Evolutionary conservation across 352 stramenopile genomes (phyloP).

Genomic region (Pythium phragmitis): DNA sequence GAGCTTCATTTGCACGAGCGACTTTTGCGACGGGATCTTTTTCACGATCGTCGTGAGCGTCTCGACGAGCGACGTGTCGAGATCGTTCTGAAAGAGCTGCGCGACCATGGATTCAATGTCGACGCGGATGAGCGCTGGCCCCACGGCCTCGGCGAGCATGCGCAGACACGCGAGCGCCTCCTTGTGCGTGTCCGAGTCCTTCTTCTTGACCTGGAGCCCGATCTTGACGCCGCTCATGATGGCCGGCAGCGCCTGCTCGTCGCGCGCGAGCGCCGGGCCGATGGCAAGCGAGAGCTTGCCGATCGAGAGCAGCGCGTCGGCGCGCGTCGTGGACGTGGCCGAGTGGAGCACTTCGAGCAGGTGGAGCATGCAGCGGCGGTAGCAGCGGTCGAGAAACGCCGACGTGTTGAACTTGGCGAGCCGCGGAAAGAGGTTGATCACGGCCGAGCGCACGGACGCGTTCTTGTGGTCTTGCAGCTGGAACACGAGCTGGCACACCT

Average conservation of each 20-base stretch:
- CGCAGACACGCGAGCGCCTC: conserved; percentile 80
- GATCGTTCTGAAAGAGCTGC: conserved; percentile 80
- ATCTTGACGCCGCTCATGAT: conserved; percentile 89
- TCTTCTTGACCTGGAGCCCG: conserved; percentile 80
- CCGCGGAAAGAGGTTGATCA: conserved; percentile 83
- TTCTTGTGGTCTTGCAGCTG: conserved; percentile 79
- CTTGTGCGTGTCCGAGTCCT: conserved; percentile 82
- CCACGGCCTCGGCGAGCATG: conserved; percentile 79
- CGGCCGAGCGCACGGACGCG: conserved; percentile 71
- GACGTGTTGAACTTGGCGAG: conserved; percentile 89
- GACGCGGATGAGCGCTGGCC: conserved; percentile 67
- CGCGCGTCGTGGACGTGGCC: conserved; percentile 70
- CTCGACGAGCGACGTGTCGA: conserved; percentile 79
- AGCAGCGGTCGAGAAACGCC: conserved; percentile 82
- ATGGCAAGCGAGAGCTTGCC: conserved; percentile 85
- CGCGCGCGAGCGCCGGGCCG: conserved; percentile 65
- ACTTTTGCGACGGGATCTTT: conserved; percentile 73
- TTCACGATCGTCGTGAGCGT: conserved; percentile 85
- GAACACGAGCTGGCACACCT: conserved; percentile 76
- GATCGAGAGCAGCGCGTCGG: conserved; percentile 80
- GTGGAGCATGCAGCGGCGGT: conserved; percentile 81
- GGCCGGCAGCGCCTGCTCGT: conserved; percentile 73
- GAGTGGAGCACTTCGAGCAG: conserved; percentile 82
- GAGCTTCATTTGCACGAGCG: conserved; percentile 78
- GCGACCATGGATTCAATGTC: conserved; percentile 81